Base-by-base conservation (phyloP, 2,329 filamentous ascomycete genomes). In the Fusarium multiceps region DNA sequence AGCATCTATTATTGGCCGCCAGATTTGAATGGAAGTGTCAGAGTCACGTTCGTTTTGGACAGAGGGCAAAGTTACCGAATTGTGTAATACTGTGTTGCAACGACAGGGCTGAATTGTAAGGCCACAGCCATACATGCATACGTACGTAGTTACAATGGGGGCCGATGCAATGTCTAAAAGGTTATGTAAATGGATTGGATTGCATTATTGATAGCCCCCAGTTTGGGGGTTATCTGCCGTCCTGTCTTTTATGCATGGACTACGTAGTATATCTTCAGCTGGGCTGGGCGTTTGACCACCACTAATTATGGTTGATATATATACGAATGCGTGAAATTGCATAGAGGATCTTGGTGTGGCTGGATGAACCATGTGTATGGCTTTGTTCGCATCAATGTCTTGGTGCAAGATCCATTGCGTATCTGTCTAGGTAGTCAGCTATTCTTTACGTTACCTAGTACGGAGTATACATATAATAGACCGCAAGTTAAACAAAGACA, bases 201-300 rank as follows among this genome's bases (percentile, higher is more conserved):
- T 60, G 25, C 23, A 43, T 46, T 20, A 42, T 59, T 23, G 43
- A 40, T n/a, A 49, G 55, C 61, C 55, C 60, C 42, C 55, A 60
- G 40, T 10, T 28, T 43, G 37, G 59, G 46, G 32, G 47, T 34
- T 25, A 55, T 64, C 27, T 30, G 42, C 51, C 28, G 46, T 58
- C 32, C 34, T 23, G 25, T 34, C 28, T 41, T 32, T 37, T 41
- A 41, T 46, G 59, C 34, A 42, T 23, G 32, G 32, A 30, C 25
- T 37, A 27, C 48, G 47, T 58, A 45, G 13, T n/a, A 7, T 3
- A 20, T 21, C 25, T 47, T 65, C 51, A 64, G 59, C 59, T 56
- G 43, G 14, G 20, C 43, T 42, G 16, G 37, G 58, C 34, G 25
- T 27, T 37, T 30, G 28, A 11, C 18, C 34, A 37, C 10, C 34